Base-by-base conservation (phyloP, 805 yeast species). In the Ogataea henricii region DNA sequence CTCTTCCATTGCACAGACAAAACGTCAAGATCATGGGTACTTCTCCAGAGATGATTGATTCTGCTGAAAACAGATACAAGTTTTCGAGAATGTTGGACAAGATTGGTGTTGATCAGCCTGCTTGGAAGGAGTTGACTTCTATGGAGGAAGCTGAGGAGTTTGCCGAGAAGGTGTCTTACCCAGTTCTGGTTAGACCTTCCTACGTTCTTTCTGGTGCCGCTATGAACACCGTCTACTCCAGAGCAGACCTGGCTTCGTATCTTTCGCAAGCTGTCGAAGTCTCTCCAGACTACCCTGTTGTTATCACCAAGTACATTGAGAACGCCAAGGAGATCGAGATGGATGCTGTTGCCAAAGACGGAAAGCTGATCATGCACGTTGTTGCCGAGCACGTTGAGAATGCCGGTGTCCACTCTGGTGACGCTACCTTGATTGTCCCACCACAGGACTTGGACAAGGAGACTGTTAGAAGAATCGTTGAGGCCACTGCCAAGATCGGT, bases 331-430 rank as follows among this genome's bases (percentile, higher is more conserved):
- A 92, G 74, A 92, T 92, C 63, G 99, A 92, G 72, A 91, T 92
- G 94, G 99, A 92, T 68, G 98, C 97, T 41, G 98, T 92, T 64
- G 98, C 99, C 35, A 81, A 81, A 67, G 88, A 92, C 63, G 99
- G 99, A 70, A 82, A 90, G 69, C 77, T 92, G 72, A 80, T 94
- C 59, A 89, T 92, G 90, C 98, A 92, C 68, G 98, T 90, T 66
- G 97, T 92, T 49, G 89, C 97, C 47, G 98, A 94, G 72, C 99
- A 92, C 68, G 97, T 94, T 57, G 99, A 92, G 74, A 92, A 92
- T 66, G 99, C 99, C 22, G 99, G 99, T 81, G 97, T 92, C 37
- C 99, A 92, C 72, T 92, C 98, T 44, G 99, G 99, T 78, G 99
- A 92, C 71, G 99, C 99, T 52, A 94, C 98, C 40, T 74, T 92